Base-by-base conservation (phyloP, 2,329 filamentous ascomycete species). In the Coniochaeta hoffmannii region DNA sequence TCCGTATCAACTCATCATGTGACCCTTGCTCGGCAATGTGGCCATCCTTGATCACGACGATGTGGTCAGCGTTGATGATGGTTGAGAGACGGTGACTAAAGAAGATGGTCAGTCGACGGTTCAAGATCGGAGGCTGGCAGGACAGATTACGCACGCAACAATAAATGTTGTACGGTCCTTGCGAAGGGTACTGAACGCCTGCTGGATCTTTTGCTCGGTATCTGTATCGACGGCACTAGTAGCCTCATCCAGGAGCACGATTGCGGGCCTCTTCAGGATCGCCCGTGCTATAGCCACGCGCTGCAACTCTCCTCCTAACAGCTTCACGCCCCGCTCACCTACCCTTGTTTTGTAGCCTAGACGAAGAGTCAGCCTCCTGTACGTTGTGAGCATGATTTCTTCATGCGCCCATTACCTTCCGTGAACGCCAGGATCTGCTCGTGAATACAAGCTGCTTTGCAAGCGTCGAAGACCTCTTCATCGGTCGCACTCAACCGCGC, bases 201-300 rank as follows among this genome's bases (percentile, higher is more conserved):
- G 73, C 61, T 87, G 85, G 49, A 87, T 87, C 60, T 83, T 80
- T 55, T 83, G 80, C 66, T 88, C 85, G 1, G 83, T 87, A 32
- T 85, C 81, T 0, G 85, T 86, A 58, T 90, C 85, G 56, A 93
- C 85, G 7, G 88, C 85, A 35, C 87, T 90, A 4, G 90, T 91
- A 1, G 89, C 86, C 68, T 92, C 89, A 60, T 93, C 89, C 1
- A 93, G 77, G 36, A 93, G 77, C 10, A 93, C 82, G 57, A 92
- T 85, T 55, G 89, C 84, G 0, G 89, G 88, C 57, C 81, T 79
- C 68, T 89, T 89, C 60, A 92, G 73, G 50, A 93, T 79, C 1
- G 88, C 87, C 26, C 88, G 81, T 8, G 85, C 85, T 64, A 87
- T 87, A 5, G 85, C 84, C 28, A 87, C 77, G 50, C 85, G 79